Base-by-base conservation (phyloP, 208 protist genomes). In the Herpetomonas samuelpessoai region DNA sequence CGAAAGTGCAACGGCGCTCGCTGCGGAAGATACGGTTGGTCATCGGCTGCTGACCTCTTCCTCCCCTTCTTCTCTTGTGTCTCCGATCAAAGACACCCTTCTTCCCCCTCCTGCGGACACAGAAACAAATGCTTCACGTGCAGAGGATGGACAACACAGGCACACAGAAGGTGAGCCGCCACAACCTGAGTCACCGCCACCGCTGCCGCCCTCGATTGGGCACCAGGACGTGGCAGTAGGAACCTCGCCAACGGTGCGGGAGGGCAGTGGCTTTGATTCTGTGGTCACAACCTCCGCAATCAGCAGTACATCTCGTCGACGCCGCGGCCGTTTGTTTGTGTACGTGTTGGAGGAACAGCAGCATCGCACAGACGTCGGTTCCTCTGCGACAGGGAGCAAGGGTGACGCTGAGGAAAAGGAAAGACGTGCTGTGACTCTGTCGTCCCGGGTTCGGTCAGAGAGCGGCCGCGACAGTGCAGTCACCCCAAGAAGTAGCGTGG, bases 131-230 rank as follows among this genome's bases (percentile, higher is more conserved):
- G n/a, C n/a, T n/a, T n/a, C n/a, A n/a, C n/a, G n/a, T n/a, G 35
- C 35, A 41, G 35, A 41, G 14, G 35, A 6, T 14, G 14, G 35
- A 41, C 9, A 41, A 41, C 35, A 41, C 35, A 14, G 35, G 9
- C 35, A 14, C 35, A 14, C 35, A 41, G 35, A 41, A 6, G 35
- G 14, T 6, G 35, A 41, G 35, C 35, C 6, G 35, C 35, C 35
- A 14, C 35, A 41, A 14, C 35, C 35, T 41, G 35, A 41, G 35
- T 41, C 25, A 9, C 22, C 48, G 53, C 29, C 38, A 58, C 53
- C 35, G 53, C 35, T 9, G 29, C 53, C 19, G 53, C 30, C 22
- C 47, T 38, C 3, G 9, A 6, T 41, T 41, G 35, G 35, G 35
- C 14, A 41, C 35, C 35, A 6, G 35, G 35, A 41, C 49, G 26